Percentiles rank a stretch among this genome's conserved stretches.
Evolutionary conservation across 352 stramenopile species (phyloP).

Genomic region (Phytophthora megakarya): DNA sequence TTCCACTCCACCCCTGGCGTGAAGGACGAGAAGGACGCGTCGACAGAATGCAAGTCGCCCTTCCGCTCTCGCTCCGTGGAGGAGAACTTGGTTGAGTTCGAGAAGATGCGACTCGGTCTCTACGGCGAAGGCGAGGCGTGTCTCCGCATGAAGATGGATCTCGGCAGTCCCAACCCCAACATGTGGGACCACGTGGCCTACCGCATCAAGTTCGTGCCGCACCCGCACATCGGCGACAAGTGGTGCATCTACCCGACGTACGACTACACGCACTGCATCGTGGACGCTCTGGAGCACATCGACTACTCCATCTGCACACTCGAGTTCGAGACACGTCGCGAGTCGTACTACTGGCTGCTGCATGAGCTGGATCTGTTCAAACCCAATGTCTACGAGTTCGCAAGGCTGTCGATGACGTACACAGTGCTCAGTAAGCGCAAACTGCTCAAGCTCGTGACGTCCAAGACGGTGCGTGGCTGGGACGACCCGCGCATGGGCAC

Average conservation of each 20-base stretch:
- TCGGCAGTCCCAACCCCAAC: constrained; percentile 97
- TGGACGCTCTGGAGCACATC: constrained; percentile 98
- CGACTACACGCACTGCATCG: constrained; percentile 99
- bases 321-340: constrained; percentile 98
- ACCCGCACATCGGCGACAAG: constrained; percentile 96
- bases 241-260: constrained; percentile 99
- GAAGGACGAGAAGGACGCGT: constrained; percentile 64
- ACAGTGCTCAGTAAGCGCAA: constrained; percentile 99
- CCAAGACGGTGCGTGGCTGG: constrained; percentile 90
- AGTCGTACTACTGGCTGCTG: constrained; percentile 99
- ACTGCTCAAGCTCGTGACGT: constrained; percentile 97
- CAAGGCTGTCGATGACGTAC: constrained; percentile 97
- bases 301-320: constrained; percentile 99
- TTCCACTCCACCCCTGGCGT: constrained; percentile 66
- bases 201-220: constrained; percentile 97
- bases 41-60: constrained; percentile 79
- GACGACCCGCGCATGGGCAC: constrained; percentile 98
- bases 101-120: constrained; percentile 95
- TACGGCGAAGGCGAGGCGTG: constrained; percentile 91
- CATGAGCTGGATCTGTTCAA: constrained; percentile 97
- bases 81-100: constrained; percentile 96
- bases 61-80: constrained; percentile 93
- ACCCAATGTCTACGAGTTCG: constrained; percentile 97
- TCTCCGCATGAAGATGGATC: constrained; percentile 99
- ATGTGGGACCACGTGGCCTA: constrained; percentile 99